Conservation (phyloP, 805 yeast species). For the Wickerhamomyces hampshirensis region DNA sequence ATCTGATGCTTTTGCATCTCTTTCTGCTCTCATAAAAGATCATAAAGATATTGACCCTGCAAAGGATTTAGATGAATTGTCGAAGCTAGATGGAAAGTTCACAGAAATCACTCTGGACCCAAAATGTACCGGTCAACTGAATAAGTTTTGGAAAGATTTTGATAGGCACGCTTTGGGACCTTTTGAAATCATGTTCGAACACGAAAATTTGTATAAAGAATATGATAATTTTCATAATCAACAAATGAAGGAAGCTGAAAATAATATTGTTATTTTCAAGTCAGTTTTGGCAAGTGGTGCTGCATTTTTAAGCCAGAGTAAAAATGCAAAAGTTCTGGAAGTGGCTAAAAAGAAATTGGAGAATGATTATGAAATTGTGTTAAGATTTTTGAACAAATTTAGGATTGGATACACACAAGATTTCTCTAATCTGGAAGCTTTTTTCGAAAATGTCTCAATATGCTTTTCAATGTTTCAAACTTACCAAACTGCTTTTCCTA, state of each 20-base stretch:
- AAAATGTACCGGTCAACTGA: constrained; percentile 18
- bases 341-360: constrained; percentile 10
- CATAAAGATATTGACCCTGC: constrained; percentile 15
- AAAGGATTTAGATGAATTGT: constrained; percentile 14
- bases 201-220: constrained; percentile 18
- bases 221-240: constrained; percentile 16
- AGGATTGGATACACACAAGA: constrained; percentile 10
- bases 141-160: constrained; percentile 17
- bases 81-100: constrained; percentile 17
- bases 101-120: constrained; percentile 22
- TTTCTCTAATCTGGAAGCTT: constrained; percentile 7
- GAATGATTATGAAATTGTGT: constrained; percentile 22
- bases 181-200: constrained; percentile 18
- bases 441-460: constrained; percentile 19
- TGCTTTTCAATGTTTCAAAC: constrained; percentile 23
- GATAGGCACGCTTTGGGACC: constrained; percentile 3
- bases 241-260: constrained; percentile 18
- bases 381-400: constrained; percentile 24
- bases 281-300: constrained; percentile 21
- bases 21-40: constrained; percentile 12
- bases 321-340: constrained; percentile 7
- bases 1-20: constrained; percentile 13
- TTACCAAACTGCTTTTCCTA: constrained; percentile 19
- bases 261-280: constrained; percentile 24
- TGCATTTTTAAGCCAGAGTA: constrained; percentile 11